A percentile compares a stretch with the other conserved stretches of the same genome.
These are phyloP conservation scores for Paramecium bursaria DNA, from an alignment of 73 alveolate species.

Conservation along the genomic window DNA sequence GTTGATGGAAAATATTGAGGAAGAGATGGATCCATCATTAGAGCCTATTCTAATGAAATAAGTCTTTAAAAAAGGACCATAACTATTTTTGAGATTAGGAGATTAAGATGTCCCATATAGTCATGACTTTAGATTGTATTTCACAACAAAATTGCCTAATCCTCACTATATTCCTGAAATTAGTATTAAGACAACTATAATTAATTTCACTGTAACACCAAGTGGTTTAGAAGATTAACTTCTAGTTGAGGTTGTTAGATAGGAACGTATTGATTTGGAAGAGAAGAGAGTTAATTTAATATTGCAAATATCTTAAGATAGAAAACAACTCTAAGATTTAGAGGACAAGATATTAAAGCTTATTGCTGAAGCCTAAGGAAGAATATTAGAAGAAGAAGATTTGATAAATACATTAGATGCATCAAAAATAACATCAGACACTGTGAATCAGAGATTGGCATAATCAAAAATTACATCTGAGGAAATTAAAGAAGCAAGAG, in stretches of 20 bases:
- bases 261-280: constrained; percentile 98
- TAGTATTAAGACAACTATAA: constrained; percentile 97
- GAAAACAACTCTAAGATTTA: constrained; percentile 93
- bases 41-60: constrained; percentile 98
- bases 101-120: constrained; percentile 97
- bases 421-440: constrained; percentile 91
- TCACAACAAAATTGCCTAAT: constrained; percentile 99
- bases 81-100: constrained; percentile 94
- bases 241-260: constrained; percentile 98
- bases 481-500: constrained; percentile 92
- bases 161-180: constrained; percentile 99
- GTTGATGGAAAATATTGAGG: constrained; percentile 98
- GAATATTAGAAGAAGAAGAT: constrained; percentile 98
- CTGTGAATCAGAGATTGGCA: constrained; percentile 93
- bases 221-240: constrained; percentile 99
- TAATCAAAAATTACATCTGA: constrained; percentile 98
- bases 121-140: constrained; percentile 95
- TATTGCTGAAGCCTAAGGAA: constrained; percentile 98
- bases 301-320: constrained; percentile 94
- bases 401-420: constrained; percentile 97
- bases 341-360: constrained; percentile 90
- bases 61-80: constrained; percentile 96
- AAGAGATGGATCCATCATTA: constrained; percentile 98
- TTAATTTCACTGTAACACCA: constrained; percentile 99
- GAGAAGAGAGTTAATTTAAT: constrained; percentile 96